Evolutionary conservation across 768 basidiomycete genomes (phyloP).

Genomic region (Mycena vulgaris): DNA sequence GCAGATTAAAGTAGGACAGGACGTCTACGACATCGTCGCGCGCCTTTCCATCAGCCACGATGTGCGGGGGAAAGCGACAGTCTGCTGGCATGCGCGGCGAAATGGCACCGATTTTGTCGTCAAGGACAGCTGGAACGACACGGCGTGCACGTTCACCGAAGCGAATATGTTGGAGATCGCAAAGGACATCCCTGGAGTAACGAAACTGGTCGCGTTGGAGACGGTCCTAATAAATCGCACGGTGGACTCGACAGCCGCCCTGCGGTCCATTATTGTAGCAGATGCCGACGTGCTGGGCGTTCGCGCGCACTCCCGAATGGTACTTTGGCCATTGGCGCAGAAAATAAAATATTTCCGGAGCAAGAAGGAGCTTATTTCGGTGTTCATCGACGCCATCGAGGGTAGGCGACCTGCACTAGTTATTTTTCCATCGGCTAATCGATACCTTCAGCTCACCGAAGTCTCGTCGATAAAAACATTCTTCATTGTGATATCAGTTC

Average conservation of each 20-base stretch:
- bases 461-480: conserved; percentile 14
- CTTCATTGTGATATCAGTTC: conserved; percentile 22
- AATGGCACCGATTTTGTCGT: conserved; percentile 22
- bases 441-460: not conserved
- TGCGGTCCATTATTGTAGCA: conserved; percentile 13
- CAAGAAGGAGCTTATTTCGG: conserved; percentile 26
- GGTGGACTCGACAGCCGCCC: conserved; percentile 9
- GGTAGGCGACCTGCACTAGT: not conserved
- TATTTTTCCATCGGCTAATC: not conserved
- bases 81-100: conserved; percentile 23
- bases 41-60: conserved; percentile 21
- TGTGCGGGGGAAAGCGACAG: conserved; percentile 22
- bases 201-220: conserved; percentile 11
- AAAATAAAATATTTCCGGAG: conserved; percentile 17
- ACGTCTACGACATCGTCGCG: conserved; percentile 23
- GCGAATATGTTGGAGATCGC: conserved; percentile 14
- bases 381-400: conserved; percentile 26
- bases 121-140: conserved; percentile 24
- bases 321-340: conserved; percentile 6
- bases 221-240: conserved; percentile 20
- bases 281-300: not conserved
- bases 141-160: not conserved
- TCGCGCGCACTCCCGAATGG: conserved; percentile 13
- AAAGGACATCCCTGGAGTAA: conserved; percentile 21
- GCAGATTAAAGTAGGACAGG: conserved; percentile 19